Percentiles rank a stretch among this genome's conserved stretches.
These are phyloP conservation scores for Tritrichomonas musculus DNA, from an alignment of 208 protist species.

Conservation along the genomic window DNA sequence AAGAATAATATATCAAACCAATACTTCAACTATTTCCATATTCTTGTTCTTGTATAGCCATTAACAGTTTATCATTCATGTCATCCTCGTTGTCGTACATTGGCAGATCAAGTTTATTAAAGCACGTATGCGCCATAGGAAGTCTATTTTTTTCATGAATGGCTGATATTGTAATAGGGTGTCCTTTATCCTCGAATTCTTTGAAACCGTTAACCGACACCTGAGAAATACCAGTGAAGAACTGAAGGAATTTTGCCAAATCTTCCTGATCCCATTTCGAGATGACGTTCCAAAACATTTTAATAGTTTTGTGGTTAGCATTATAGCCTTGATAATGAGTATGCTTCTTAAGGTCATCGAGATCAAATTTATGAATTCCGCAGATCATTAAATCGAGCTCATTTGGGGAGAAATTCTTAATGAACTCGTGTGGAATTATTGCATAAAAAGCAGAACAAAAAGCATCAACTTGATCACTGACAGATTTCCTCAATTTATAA, in stretches of 20 bases:
- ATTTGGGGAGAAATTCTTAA: constrained; percentile 81
- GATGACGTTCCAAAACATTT: constrained; percentile 91
- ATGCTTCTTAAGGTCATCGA: constrained; percentile 78
- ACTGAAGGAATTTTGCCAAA: constrained; percentile 84
- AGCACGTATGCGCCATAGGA: constrained; percentile 91
- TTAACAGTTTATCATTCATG: constrained; percentile 44
- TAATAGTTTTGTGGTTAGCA: too few relatives aligned
- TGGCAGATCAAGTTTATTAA: constrained; percentile 82
- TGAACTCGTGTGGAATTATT: constrained; percentile 76
- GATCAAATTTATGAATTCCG: constrained; percentile 87
- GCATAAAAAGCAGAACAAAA: constrained; percentile 89
- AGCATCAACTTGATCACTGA: constrained; percentile 80
- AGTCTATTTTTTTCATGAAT: constrained; percentile 59
- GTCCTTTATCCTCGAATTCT: constrained; percentile 54
- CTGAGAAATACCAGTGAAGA: constrained; percentile 90
- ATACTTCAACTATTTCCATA: too few relatives aligned
- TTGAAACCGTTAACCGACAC: constrained; percentile 89
- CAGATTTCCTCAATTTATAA: constrained; percentile 77
- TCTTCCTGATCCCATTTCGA: constrained; percentile 66
- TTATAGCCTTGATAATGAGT: too few relatives aligned
- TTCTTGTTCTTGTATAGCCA: constrained; percentile 54
- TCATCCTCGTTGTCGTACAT: constrained; percentile 73
- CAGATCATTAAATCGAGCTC: constrained; percentile 96
- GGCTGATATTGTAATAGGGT: constrained; percentile 46
- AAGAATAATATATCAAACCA: too few relatives aligned